Evolutionary conservation across 106 monocot genomes (phyloP).

Genomic region (Dendrobium officinale): DNA sequence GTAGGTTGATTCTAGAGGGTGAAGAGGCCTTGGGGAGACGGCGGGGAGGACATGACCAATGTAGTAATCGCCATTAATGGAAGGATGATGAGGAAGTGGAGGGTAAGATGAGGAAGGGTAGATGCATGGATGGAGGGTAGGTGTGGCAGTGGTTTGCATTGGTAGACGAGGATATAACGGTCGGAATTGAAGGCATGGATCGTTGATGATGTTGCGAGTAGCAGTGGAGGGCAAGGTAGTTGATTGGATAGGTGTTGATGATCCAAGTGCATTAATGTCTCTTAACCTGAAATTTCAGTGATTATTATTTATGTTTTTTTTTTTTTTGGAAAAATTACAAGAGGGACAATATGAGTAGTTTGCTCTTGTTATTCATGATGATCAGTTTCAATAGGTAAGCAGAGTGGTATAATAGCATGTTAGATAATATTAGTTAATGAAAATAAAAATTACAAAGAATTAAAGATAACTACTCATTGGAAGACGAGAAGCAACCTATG

Average conservation of each 20-base stretch:
- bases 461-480: no score
- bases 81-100: conserved; percentile 17
- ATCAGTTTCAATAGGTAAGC: no score
- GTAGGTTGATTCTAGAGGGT: conserved; percentile 24
- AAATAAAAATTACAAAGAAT: no score
- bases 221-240: conserved; percentile 30
- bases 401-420: no score
- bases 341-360: background rate
- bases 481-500: no score
- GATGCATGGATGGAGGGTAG: conserved; percentile 24
- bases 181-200: conserved; percentile 46
- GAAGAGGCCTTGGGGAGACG: conserved; percentile 24
- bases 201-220: conserved; percentile 21
- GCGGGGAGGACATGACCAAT: conserved; percentile 57
- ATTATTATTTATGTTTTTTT: background rate
- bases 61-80: conserved; percentile 42
- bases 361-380: background rate
- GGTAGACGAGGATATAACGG: conserved; percentile 57
- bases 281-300: conserved; percentile 32
- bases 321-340: background rate
- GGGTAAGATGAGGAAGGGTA: conserved; percentile 18
- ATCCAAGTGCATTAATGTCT: conserved; percentile 37
- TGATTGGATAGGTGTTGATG: conserved; percentile 24
- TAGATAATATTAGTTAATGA: no score
- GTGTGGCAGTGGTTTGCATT: conserved; percentile 14